Base-by-base conservation (phyloP, 2,329 filamentous ascomycete species). In the Cercospora janseana region DNA sequence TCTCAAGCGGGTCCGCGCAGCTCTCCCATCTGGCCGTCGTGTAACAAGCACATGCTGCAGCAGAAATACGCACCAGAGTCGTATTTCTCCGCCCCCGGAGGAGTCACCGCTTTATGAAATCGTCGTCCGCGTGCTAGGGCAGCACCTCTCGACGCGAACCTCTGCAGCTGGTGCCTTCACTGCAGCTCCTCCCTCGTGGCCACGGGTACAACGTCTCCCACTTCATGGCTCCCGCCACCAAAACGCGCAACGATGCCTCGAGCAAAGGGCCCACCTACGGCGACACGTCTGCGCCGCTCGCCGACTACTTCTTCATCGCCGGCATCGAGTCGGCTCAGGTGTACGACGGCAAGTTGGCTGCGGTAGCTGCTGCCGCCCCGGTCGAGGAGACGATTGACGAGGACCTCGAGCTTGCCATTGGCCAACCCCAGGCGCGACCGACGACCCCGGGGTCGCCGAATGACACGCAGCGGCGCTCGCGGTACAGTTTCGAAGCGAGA, bases 261-360 rank as follows among this genome's bases (percentile, higher is more conserved):
- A 41, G 42, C 37, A 44, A 38, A 34, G 29, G 53, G 16, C 45
- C 67, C 34, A 60, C 67, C 49, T 71, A 73, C 38, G 60, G 60
- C 52, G 64, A 67, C 55, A 65, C 63, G 38, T 73, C 75, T 52
- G 72, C 73, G 47, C 81, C 81, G 48, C 76, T 85, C 47, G 81
- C 81, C 61, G 81, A 85, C 67, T 83, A 81, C 68, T 85, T 85
- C 68, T 85, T 83, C 76, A 84, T 85, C 52, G 72, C 70, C 46
- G 76, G 76, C 54, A 76, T 78, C 55, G 75, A 78, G 65, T 76
- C 74, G 27, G 69, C 73, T 9, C 74, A 76, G 62, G 72, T 78
- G 51, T 76, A 72, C 64, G 74, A 77, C 56, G 73, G 74, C 67
- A 64, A 63, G 57, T 44, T 54, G 1, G 50, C 52, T 15, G 40